These are phyloP conservation scores for Fusarium hainanense DNA, from an alignment of 2,329 filamentous ascomycete genomes.

Conservation along the genomic window DNA sequence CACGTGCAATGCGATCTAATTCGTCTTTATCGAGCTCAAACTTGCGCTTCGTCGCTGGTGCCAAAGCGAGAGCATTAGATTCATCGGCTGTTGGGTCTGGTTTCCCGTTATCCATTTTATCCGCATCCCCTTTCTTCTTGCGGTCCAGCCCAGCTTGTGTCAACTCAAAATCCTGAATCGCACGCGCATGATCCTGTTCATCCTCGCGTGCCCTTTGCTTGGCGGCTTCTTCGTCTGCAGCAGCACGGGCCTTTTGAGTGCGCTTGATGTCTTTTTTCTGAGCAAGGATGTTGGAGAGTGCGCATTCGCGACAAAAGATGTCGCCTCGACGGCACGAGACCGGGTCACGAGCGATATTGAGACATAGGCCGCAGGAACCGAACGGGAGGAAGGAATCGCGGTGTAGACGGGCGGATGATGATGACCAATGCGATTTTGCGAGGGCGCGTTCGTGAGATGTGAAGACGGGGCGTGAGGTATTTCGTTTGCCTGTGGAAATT, in stretches of 20 bases:
- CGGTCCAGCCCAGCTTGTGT: slow-evolving; percentile 76
- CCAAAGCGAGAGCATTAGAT: slow-evolving; percentile 16
- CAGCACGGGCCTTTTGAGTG: slow-evolving; percentile 72
- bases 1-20: slow-evolving; percentile 73
- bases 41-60: slow-evolving; percentile 71
- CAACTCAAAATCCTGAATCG: slow-evolving; percentile 84
- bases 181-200: slow-evolving; percentile 75
- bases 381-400: slow-evolving; percentile 95
- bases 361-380: slow-evolving; percentile 87
- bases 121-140: slow-evolving; percentile 51
- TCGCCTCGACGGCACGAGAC: slow-evolving; percentile 88
- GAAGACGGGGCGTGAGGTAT: slow-evolving; percentile 93
- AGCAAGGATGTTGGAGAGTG: slow-evolving; percentile 86
- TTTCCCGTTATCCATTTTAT: slow-evolving; percentile 50
- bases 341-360: slow-evolving; percentile 82
- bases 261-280: slow-evolving; percentile 94
- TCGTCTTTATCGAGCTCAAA: slow-evolving; percentile 80
- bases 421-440: slow-evolving; percentile 84
- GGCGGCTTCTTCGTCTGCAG: slow-evolving; percentile 69
- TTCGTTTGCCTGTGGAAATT: slow-evolving; percentile 74
- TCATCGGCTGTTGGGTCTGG: slow-evolving; percentile 5
- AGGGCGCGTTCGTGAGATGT: slow-evolving; percentile 89
- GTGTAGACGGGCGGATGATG: slow-evolving; percentile 82
- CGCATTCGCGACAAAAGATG: slow-evolving; percentile 95
- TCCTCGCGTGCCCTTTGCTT: slow-evolving; percentile 71